Conservation (phyloP, 768 basidiomycete genomes). For the Paxillus involutus region DNA sequence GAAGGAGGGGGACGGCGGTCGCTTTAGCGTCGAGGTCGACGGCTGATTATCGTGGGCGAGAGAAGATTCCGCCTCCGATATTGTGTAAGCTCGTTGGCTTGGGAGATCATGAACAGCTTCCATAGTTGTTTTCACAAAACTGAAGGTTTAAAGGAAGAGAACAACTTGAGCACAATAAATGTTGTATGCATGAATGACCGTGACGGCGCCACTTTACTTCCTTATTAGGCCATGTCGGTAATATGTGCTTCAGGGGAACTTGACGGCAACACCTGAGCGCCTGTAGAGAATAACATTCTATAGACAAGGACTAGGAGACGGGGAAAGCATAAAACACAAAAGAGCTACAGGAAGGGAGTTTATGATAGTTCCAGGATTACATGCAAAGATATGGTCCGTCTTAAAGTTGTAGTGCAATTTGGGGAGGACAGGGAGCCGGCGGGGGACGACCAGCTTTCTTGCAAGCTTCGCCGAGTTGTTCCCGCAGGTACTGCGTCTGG, state of each 20-base stretch:
- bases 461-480: slow-evolving; percentile 47
- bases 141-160: slow-evolving; percentile 13
- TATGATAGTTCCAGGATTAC: neutral
- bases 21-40: slow-evolving; percentile 44
- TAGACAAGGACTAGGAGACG: neutral
- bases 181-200: slow-evolving; percentile 13
- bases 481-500: slow-evolving; percentile 46
- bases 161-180: neutral
- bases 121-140: slow-evolving; percentile 16
- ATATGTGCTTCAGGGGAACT: neutral
- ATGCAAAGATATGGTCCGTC: neutral
- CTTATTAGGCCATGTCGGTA: slow-evolving; percentile 20
- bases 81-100: neutral
- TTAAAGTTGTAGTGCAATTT: neutral
- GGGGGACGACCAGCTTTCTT: slow-evolving; percentile 44
- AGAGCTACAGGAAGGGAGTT: neutral
- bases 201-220: slow-evolving; percentile 25
- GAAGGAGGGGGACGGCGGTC: slow-evolving; percentile 61
- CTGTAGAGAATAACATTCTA: neutral
- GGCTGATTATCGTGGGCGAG: slow-evolving; percentile 13
- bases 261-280: neutral
- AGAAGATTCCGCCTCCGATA: slow-evolving; percentile 1
- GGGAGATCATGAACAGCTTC: slow-evolving; percentile 6
- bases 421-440: slow-evolving; percentile 34
- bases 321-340: neutral